phyloP scores from a whole-genome alignment of 1,139 yeast species.

The Candida tetrigidarum region DNA sequence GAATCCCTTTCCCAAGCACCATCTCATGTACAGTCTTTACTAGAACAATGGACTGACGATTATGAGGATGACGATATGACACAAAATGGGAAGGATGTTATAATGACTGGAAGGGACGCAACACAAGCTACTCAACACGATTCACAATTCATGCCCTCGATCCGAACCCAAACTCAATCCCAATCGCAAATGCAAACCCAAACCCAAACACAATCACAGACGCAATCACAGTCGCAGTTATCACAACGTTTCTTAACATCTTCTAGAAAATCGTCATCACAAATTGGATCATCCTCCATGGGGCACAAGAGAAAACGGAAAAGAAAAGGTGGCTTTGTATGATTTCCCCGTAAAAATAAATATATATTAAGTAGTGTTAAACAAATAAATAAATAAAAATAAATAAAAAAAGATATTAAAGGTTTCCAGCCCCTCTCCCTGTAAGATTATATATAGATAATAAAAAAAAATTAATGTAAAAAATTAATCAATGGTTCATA shows the following conservation, averaged over 20 bases:
- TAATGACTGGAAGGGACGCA: neutral
- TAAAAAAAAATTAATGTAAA: slow-evolving; percentile 3
- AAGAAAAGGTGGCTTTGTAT: slow-evolving; percentile 28
- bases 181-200: slow-evolving; percentile 9
- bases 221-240: neutral
- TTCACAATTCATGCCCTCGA: slow-evolving; percentile 8
- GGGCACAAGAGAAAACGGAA: slow-evolving; percentile 24
- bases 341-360: slow-evolving; percentile 4
- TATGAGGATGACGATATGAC: neutral
- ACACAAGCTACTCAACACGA: slow-evolving; percentile 3
- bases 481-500: neutral
- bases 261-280: slow-evolving; percentile 9
- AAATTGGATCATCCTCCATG: slow-evolving; percentile 5
- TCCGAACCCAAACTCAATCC: slow-evolving; percentile 3
- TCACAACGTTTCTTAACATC: slow-evolving; percentile 10
- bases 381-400: neutral
- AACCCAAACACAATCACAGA: slow-evolving; percentile 9
- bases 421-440: slow-evolving; percentile 9
- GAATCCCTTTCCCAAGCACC: slow-evolving; percentile 21
- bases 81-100: neutral
- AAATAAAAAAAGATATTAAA: neutral
- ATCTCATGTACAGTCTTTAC: slow-evolving; percentile 24
- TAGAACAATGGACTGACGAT: slow-evolving; percentile 32
- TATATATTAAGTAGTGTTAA: too few relatives aligned
- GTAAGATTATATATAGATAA: too few relatives aligned